Percentiles rank a stretch among this genome's conserved stretches.
phyloP scores from a whole-genome alignment of 139 green algal species.

The Closterium sp. region DNA sequence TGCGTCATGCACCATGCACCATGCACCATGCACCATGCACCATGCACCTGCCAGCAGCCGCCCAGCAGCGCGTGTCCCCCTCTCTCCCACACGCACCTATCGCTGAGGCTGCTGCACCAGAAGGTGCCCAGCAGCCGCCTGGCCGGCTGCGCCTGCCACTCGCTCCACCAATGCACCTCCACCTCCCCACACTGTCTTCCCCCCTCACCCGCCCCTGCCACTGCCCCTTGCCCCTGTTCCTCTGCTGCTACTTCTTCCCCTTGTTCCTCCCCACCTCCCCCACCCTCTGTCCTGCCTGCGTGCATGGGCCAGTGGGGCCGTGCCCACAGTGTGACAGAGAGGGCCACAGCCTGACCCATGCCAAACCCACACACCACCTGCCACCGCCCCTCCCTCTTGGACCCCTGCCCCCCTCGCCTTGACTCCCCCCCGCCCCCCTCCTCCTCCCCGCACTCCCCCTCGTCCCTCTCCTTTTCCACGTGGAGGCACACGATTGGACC shows the following conservation, averaged over 20 bases:
- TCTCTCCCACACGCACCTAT: conserved; percentile 21
- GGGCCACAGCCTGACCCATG: neutral
- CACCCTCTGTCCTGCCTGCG: neutral
- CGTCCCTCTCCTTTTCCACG: neutral
- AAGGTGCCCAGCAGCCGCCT: conserved; percentile 25
- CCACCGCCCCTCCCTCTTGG: neutral
- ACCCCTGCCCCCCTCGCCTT: neutral
- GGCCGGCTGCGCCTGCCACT: conserved; percentile 3
- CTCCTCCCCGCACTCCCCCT: neutral
- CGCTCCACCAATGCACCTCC: neutral
- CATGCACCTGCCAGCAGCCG: no score
- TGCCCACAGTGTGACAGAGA: neutral
- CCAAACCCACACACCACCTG: conserved; percentile 19
- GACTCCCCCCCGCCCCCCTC: neutral
- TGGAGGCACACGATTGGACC: neutral
- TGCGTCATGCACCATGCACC: no score
- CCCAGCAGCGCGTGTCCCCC: no score
- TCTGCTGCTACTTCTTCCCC: neutral
- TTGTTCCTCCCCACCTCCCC: neutral
- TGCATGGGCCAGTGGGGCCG: no score
- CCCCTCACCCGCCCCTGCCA: neutral
- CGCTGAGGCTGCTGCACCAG: neutral
- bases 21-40: no score
- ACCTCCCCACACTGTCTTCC: neutral
- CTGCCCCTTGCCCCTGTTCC: conserved; percentile 1